These are phyloP conservation scores for Ampelomyces quisqualis DNA, from an alignment of 2,329 filamentous ascomycete species.

Conservation along the genomic window DNA sequence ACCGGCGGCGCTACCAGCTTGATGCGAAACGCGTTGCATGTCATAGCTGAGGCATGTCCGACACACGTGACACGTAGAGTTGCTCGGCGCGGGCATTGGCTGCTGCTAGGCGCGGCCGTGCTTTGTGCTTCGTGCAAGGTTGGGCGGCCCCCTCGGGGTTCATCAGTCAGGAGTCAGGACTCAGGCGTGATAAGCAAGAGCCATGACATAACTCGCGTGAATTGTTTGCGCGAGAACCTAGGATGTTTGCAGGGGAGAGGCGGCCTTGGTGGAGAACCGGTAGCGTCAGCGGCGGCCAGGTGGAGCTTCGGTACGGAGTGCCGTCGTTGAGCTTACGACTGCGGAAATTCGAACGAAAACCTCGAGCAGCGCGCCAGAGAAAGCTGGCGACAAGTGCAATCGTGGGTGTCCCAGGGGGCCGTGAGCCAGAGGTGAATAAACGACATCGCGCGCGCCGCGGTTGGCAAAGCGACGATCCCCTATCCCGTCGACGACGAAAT, in stretches of 20 bases:
- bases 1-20: constrained; percentile 7
- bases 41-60: constrained; percentile 21
- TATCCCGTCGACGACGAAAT: constrained; percentile 3
- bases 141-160: constrained; percentile 12
- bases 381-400: too few relatives aligned
- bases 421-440: too few relatives aligned
- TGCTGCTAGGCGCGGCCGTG: neutral
- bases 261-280: constrained; percentile 15
- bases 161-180: constrained; percentile 14
- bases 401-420: too few relatives aligned
- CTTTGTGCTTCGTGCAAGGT: constrained; percentile 4
- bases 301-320: neutral
- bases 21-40: constrained; percentile 10
- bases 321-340: constrained; percentile 1
- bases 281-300: constrained; percentile 21
- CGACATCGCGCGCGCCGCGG: neutral
- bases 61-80: constrained; percentile 1
- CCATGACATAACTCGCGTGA: constrained; percentile 19
- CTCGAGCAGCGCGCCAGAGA: too few relatives aligned
- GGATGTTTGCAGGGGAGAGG: constrained; percentile 14
- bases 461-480: constrained; percentile 3
- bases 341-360: too few relatives aligned
- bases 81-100: neutral
- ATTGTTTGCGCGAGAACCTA: constrained; percentile 9
- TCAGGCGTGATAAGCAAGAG: constrained; percentile 20